phyloP scores from a whole-genome alignment of 1,139 yeast species.

The Eremothecium gossypii region DNA sequence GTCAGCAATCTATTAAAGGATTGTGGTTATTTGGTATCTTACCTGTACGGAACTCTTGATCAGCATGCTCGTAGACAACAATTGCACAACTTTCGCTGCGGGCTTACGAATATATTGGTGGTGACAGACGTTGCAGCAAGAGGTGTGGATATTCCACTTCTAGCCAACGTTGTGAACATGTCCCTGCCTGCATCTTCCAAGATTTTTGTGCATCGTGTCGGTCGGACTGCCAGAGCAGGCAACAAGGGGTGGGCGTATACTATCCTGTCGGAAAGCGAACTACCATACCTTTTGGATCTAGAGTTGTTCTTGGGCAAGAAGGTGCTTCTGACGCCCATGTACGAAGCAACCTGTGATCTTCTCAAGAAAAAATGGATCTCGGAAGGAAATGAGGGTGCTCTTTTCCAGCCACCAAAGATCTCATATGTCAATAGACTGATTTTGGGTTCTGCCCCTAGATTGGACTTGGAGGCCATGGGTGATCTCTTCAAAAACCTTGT shows the following conservation, averaged over 20 bases:
- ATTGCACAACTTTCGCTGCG: slow-evolving; percentile 72
- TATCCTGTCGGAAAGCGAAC: slow-evolving; percentile 71
- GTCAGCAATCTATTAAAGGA: slow-evolving; percentile 57
- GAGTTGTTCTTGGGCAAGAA: slow-evolving; percentile 86
- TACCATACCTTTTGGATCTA: slow-evolving; percentile 83
- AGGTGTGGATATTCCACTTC: slow-evolving; percentile 96
- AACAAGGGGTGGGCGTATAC: slow-evolving; percentile 97
- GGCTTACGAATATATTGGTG: slow-evolving; percentile 65
- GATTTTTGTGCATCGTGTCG: slow-evolving; percentile 92
- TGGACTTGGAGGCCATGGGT: slow-evolving; percentile 56
- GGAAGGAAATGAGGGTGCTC: slow-evolving; percentile 29
- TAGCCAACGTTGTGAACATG: slow-evolving; percentile 88
- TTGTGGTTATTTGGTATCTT: slow-evolving; percentile 80
- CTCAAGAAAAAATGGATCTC: slow-evolving; percentile 39
- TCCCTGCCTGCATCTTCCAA: slow-evolving; percentile 88
- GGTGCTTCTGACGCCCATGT: slow-evolving; percentile 60
- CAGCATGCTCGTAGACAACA: slow-evolving; percentile 93
- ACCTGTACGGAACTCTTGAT: slow-evolving; percentile 88
- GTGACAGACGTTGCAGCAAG: slow-evolving; percentile 99
- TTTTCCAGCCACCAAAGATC: slow-evolving; percentile 42
- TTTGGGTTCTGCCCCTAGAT: slow-evolving; percentile 74
- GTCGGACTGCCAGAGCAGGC: slow-evolving; percentile 99
- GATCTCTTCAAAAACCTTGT: slow-evolving; percentile 63
- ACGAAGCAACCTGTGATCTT: slow-evolving; percentile 49
- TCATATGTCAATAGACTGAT: slow-evolving; percentile 72